These are phyloP conservation scores for Pichia sp. DNA, from an alignment of 1,139 yeast genomes.

Conservation along the genomic window DNA sequence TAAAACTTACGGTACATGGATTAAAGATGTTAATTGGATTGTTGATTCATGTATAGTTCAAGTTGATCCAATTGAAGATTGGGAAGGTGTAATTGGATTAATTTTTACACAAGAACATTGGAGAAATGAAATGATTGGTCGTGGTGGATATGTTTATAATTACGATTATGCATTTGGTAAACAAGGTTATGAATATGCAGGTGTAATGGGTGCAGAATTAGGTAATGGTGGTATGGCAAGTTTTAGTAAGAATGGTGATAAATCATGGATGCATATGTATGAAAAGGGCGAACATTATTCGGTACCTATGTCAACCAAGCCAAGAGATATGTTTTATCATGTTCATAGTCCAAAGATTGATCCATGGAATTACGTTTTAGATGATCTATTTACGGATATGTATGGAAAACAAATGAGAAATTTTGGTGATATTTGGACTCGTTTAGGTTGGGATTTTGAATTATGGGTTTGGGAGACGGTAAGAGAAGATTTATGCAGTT, in stretches of 20 bases:
- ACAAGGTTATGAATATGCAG: conserved; percentile 12
- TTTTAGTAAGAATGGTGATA: conserved; percentile 1
- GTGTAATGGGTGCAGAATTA: conserved; percentile 12
- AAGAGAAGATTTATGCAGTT: conserved; percentile 18
- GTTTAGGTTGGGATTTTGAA: conserved; percentile 21
- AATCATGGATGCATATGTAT: conserved; percentile 11
- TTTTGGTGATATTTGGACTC: conserved; percentile 18
- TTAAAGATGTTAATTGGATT: conserved; percentile 28
- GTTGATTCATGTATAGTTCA: conserved; percentile 24
- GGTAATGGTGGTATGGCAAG: conserved; percentile 10
- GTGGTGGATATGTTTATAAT: conserved; percentile 14
- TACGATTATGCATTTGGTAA: conserved; percentile 21
- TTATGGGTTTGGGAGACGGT: conserved; percentile 22
- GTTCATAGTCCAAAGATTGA: conserved; percentile 36
- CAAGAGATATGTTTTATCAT: conserved; percentile 33
- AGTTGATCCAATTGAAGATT: conserved; percentile 22
- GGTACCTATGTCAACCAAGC: conserved; percentile 5
- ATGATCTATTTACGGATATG: conserved; percentile 16
- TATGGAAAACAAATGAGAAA: conserved; percentile 16
- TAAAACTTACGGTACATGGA: conserved; percentile 29
- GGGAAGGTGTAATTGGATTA: conserved; percentile 15
- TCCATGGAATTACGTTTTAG: conserved; percentile 22
- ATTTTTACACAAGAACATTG: conserved; percentile 13
- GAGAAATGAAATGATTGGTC: conserved; percentile 12
- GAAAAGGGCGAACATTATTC: conserved; percentile 1